phyloP scores from a whole-genome alignment of 768 basidiomycete genomes.

The Mycena capillaripes region DNA sequence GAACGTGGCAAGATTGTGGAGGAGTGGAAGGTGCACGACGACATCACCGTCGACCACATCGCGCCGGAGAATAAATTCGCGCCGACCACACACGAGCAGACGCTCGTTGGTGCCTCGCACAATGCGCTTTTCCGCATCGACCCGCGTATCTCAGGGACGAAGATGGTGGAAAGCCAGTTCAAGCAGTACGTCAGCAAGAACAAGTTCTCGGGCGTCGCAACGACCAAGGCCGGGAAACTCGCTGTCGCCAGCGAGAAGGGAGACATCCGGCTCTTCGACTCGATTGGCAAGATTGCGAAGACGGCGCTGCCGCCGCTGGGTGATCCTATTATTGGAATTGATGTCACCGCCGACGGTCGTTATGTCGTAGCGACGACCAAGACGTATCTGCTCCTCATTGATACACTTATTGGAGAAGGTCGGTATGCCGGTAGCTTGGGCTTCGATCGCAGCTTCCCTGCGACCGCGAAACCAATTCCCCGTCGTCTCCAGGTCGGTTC shows the following conservation, averaged over 20 bases:
- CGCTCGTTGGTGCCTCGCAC: constrained; percentile 92
- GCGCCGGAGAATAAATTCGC: constrained; percentile 96
- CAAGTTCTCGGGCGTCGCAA: constrained; percentile 93
- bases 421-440: constrained; percentile 86
- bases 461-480: constrained; percentile 92
- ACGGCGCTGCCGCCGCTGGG: constrained; percentile 96
- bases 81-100: constrained; percentile 92
- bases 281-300: constrained; percentile 98
- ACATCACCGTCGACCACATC: constrained; percentile 88
- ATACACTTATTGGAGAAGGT: constrained; percentile 94
- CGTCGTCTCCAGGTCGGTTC: constrained; percentile 72
- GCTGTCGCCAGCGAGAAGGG: constrained; percentile 98
- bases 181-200: constrained; percentile 98
- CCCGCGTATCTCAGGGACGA: constrained; percentile 91
- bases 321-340: constrained; percentile 94
- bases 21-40: constrained; percentile 98
- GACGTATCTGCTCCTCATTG: constrained; percentile 93
- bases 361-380: constrained; percentile 97
- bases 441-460: constrained; percentile 97
- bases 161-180: constrained; percentile 94
- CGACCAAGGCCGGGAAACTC: constrained; percentile 88
- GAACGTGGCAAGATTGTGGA: constrained; percentile 97
- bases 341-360: constrained; percentile 93
- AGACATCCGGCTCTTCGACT: constrained; percentile 94
- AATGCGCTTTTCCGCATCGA: constrained; percentile 98